These are phyloP conservation scores for Cutaneotrichosporon sp. DNA, from an alignment of 1,284 basidiomycete species.

Conservation along the genomic window DNA sequence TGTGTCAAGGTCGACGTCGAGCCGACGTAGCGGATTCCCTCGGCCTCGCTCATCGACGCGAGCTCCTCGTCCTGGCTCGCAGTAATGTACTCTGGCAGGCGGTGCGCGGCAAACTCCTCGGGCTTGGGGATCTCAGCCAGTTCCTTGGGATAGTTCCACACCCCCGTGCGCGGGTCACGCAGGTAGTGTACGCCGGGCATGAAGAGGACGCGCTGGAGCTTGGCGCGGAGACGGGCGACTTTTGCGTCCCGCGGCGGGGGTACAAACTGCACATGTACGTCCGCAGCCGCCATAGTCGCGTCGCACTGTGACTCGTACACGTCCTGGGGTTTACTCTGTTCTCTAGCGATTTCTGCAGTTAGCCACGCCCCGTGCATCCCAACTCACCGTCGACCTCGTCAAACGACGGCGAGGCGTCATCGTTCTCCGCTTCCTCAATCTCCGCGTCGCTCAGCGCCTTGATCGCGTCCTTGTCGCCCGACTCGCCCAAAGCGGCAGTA, in stretches of 20 bases:
- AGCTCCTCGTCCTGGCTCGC: conserved; percentile 78
- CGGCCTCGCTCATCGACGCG: conserved; percentile 57
- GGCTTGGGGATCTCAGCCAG: conserved; percentile 68
- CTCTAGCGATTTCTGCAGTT: not conserved
- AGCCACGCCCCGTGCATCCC: not conserved
- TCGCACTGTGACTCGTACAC: no score
- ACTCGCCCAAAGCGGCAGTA: no score
- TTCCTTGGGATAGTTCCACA: conserved; percentile 77
- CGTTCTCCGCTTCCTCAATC: no score
- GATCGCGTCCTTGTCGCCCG: no score
- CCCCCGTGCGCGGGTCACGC: conserved; percentile 74
- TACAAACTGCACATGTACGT: conserved; percentile 26
- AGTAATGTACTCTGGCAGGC: conserved; percentile 68
- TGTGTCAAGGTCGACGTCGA: conserved; percentile 89
- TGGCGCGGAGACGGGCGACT: conserved; percentile 68
- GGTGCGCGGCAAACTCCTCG: conserved; percentile 84
- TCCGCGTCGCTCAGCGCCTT: no score
- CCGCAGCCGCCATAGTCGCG: not conserved
- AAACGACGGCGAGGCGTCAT: no score
- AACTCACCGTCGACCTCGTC: conserved; percentile 3
- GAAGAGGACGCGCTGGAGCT: conserved; percentile 76
- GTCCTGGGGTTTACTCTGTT: not conserved
- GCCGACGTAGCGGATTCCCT: conserved; percentile 61
- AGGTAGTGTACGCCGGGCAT: conserved; percentile 91
- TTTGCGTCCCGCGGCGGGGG: conserved; percentile 45